Conservation (phyloP, 2,329 filamentous ascomycete genomes). For the Exophiala phaeomuriformis region DNA sequence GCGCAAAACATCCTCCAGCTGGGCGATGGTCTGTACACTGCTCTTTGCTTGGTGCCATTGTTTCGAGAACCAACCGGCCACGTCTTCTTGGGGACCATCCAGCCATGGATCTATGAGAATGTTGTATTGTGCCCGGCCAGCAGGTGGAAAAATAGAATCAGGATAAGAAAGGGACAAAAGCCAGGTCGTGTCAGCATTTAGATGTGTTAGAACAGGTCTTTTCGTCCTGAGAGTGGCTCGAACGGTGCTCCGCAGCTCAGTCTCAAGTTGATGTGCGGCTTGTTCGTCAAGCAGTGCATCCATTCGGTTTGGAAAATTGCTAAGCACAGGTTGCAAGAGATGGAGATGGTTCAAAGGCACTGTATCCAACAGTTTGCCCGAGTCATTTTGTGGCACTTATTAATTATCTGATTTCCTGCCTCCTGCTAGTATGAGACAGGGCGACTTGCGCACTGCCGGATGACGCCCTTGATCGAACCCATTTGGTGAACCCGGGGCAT, state of each 20-base stretch:
- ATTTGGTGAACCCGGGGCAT: no score
- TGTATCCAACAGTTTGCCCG: no score
- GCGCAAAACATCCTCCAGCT: constrained; percentile 48
- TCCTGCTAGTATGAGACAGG: no score
- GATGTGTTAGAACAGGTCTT: constrained; percentile 53
- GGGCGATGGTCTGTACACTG: constrained; percentile 48
- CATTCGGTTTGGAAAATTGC: not conserved
- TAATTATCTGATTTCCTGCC: no score
- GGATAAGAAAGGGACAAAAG: constrained; percentile 58
- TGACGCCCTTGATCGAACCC: no score
- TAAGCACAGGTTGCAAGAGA: no score
- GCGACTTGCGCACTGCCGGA: no score
- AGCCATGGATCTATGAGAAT: constrained; percentile 62
- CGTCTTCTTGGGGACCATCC: constrained; percentile 54
- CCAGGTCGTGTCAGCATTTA: constrained; percentile 63
- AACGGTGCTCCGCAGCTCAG: constrained; percentile 5
- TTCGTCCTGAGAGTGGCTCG: constrained; percentile 3
- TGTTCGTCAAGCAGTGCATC: not conserved
- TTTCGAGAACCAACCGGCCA: constrained; percentile 57
- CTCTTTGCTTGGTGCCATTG: constrained; percentile 55
- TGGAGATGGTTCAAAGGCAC: no score
- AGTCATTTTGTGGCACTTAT: no score
- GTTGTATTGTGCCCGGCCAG: constrained; percentile 52
- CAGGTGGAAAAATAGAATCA: constrained; percentile 35
- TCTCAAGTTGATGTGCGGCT: constrained; percentile 3